A percentile compares a stretch with the other conserved stretches of the same genome.
Evolutionary conservation across 1,139 yeast species (phyloP).

Genomic region (Insectozyma bohioensis): DNA sequence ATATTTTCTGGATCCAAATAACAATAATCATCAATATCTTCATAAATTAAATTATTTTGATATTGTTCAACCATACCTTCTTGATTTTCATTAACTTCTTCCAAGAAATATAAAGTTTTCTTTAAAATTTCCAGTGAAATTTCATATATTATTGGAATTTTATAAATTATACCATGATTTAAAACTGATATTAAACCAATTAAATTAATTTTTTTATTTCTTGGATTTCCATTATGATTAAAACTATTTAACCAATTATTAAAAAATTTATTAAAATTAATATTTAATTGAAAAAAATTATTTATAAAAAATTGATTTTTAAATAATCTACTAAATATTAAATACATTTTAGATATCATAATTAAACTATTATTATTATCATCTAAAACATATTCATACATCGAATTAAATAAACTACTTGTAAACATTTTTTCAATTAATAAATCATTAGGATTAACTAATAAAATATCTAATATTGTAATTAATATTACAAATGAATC

Average conservation of each 20-base stretch:
- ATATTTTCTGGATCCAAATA: conserved; percentile 44
- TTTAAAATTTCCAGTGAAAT: conserved; percentile 42
- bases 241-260: conserved; percentile 36
- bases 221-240: conserved; percentile 63
- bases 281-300: conserved; percentile 31
- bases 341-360: conserved; percentile 50
- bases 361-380: conserved; percentile 52
- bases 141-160: conserved; percentile 16
- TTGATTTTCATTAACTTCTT: conserved; percentile 66
- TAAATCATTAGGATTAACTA: conserved; percentile 26
- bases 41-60: conserved; percentile 55
- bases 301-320: conserved; percentile 34
- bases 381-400: conserved; percentile 42
- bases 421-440: conserved; percentile 39
- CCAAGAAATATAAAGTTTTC: conserved; percentile 60
- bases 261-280: conserved; percentile 26
- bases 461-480: conserved; percentile 58
- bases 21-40: conserved; percentile 49
- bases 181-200: conserved; percentile 56
- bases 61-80: conserved; percentile 66
- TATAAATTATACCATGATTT: conserved; percentile 23
- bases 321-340: conserved; percentile 55
- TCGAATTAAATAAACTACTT: conserved; percentile 47
- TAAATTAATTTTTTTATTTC: conserved; percentile 61
- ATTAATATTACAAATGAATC: conserved; percentile 62